A percentile compares a stretch with the other conserved stretches of the same genome.
phyloP scores from a whole-genome alignment of 2,329 filamentous ascomycete genomes.

The Cryphonectria radicalis region DNA sequence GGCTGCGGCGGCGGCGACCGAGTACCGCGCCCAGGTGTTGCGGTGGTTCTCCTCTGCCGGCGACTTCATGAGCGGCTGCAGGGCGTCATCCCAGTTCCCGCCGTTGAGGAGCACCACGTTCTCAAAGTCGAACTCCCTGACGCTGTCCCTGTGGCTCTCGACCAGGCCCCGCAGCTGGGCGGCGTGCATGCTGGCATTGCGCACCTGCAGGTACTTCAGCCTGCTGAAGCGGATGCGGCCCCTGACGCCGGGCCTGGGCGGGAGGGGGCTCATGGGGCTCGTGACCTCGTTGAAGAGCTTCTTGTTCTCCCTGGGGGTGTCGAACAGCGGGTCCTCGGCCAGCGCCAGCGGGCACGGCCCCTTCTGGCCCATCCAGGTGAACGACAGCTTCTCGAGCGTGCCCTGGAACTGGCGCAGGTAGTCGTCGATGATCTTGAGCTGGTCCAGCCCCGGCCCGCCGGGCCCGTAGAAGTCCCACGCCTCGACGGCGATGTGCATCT shows the following conservation, averaged over 20 bases:
- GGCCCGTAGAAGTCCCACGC: conserved; percentile 66
- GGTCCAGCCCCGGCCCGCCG: conserved; percentile 63
- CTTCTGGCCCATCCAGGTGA: conserved; percentile 75
- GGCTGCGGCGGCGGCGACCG: conserved; percentile 31
- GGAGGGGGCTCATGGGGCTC: conserved; percentile 66
- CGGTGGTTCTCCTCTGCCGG: conserved; percentile 30
- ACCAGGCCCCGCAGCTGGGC: conserved; percentile 73
- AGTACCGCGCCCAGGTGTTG: conserved; percentile 49
- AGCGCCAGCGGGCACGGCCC: conserved; percentile 77
- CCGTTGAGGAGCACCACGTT: conserved; percentile 69
- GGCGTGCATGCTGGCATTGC: conserved; percentile 74
- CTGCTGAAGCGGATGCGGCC: conserved; percentile 67
- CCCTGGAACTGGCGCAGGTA: conserved; percentile 74
- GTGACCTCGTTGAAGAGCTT: conserved; percentile 70
- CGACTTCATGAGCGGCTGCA: conserved; percentile 67
- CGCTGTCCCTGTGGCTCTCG: conserved; percentile 65
- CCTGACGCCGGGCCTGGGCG: conserved; percentile 52
- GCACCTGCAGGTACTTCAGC: conserved; percentile 70
- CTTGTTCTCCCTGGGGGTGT: conserved; percentile 54
- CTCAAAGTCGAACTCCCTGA: conserved; percentile 81
- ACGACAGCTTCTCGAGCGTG: conserved; percentile 70
- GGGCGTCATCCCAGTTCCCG: conserved; percentile 80
- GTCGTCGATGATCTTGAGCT: conserved; percentile 78
- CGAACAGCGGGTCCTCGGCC: conserved; percentile 71
- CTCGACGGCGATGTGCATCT: conserved; percentile 74